Conservation (phyloP, 2,329 filamentous ascomycete species). For the Ophiocordyceps unilateralis region DNA sequence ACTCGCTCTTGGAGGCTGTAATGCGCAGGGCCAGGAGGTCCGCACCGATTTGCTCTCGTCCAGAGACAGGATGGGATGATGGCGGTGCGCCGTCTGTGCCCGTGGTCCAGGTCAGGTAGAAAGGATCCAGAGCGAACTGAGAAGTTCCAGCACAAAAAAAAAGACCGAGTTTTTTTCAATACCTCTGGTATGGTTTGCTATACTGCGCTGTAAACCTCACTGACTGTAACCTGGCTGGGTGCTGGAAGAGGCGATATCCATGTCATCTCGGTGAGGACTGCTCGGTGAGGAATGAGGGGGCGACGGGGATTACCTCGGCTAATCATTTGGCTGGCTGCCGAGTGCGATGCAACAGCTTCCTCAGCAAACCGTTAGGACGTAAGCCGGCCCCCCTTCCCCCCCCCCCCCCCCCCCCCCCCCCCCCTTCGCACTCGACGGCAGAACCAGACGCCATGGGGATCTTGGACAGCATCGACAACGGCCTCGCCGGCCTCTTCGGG, state of each 20-base stretch:
- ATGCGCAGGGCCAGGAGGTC: not conserved
- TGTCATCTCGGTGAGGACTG: too few relatives aligned
- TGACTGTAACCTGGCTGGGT: too few relatives aligned
- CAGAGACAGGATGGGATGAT: not conserved
- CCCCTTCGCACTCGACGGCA: too few relatives aligned
- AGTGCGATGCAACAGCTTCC: not conserved
- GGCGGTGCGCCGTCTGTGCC: slow-evolving; percentile 4
- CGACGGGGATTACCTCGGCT: not conserved
- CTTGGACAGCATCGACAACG: slow-evolving; percentile 50
- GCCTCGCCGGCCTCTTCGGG: slow-evolving; percentile 49
- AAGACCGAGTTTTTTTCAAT: not conserved
- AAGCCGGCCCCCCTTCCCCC: too few relatives aligned
- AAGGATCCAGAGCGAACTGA: slow-evolving; percentile 21
- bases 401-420: too few relatives aligned
- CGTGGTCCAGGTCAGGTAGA: slow-evolving; percentile 5
- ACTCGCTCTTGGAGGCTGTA: slow-evolving; percentile 6
- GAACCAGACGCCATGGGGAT: too few relatives aligned
- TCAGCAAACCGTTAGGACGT: too few relatives aligned
- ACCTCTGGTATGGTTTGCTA: too few relatives aligned
- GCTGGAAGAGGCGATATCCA: too few relatives aligned
- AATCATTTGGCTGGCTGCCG: not conserved
- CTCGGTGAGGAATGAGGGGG: not conserved
- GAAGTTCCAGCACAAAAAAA: slow-evolving; percentile 23
- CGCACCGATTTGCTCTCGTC: not conserved
- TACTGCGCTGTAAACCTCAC: too few relatives aligned